Percentiles rank a stretch among this genome's conserved stretches.
Evolutionary conservation across 225 moss, liverwort and hornwort genomes (phyloP).

Genomic region (Straminergon stramineum): DNA sequence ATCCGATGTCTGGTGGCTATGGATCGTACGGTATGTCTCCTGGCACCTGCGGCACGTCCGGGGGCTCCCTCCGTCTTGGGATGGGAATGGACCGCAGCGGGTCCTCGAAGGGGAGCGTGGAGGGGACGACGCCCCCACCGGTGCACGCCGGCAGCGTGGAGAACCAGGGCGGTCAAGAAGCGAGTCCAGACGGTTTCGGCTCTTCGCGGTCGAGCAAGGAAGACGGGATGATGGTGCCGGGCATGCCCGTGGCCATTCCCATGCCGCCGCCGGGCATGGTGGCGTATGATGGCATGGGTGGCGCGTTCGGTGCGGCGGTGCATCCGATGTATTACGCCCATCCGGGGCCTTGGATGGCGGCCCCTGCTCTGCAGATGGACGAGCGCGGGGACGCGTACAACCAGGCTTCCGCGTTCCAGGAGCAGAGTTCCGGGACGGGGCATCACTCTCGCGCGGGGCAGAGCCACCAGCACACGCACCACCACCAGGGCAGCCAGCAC

Average conservation of each 20-base stretch:
- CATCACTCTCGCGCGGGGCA: constrained; percentile 40
- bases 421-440: constrained; percentile 34
- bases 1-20: constrained; percentile 28
- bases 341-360: constrained; percentile 53
- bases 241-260: constrained; percentile 52
- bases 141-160: constrained; percentile 23
- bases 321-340: constrained; percentile 76
- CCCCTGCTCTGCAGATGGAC: constrained; percentile 29
- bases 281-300: constrained; percentile 56
- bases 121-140: constrained; percentile 24
- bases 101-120: constrained; percentile 59
- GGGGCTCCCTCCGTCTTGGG: constrained; percentile 21
- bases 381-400: constrained; percentile 60
- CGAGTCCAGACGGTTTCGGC: constrained; percentile 37
- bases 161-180: constrained; percentile 47
- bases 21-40: constrained; percentile 32
- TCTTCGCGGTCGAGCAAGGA: constrained; percentile 42
- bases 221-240: constrained; percentile 44
- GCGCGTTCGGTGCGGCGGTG: constrained; percentile 52
- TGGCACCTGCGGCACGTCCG: constrained; percentile 23
- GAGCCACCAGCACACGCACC: constrained; percentile 30
- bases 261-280: constrained; percentile 61
- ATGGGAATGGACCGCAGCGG: constrained; percentile 46
- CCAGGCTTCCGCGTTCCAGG: constrained; percentile 38
- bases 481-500: constrained; percentile 20